Percentiles rank a stretch among this genome's conserved stretches.
Conservation (phyloP, 2,329 filamentous ascomycete genomes). For the Beauveria pseudobassiana region DNA sequence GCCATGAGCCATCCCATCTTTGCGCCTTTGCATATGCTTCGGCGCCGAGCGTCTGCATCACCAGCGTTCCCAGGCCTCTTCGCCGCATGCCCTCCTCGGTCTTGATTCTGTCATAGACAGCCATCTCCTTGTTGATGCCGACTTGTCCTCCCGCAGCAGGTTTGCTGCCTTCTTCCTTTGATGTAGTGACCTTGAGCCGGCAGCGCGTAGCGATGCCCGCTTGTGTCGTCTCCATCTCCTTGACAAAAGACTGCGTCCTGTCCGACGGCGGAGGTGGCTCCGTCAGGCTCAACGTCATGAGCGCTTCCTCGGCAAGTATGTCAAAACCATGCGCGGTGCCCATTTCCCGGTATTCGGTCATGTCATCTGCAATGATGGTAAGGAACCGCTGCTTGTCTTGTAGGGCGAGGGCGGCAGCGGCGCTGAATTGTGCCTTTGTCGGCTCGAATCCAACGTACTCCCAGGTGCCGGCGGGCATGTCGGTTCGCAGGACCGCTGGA, state of each 20-base stretch:
- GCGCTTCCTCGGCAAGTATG: conserved; percentile 4
- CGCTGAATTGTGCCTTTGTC: background rate
- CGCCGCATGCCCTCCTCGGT: conserved; percentile 8
- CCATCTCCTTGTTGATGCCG: background rate
- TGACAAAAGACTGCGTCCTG: background rate
- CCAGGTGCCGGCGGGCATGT: conserved; percentile 1
- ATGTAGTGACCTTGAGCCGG: background rate
- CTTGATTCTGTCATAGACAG: conserved; percentile 6
- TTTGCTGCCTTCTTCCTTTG: background rate
- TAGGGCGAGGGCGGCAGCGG: background rate
- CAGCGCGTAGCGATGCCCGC: background rate
- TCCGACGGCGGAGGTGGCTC: background rate
- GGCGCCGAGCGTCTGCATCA: background rate
- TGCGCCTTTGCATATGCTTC: background rate
- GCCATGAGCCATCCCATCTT: conserved; percentile 7
- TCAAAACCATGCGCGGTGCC: background rate
- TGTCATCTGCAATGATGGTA: conserved; percentile 5
- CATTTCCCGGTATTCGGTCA: background rate
- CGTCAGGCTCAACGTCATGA: background rate
- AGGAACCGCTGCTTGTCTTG: background rate
- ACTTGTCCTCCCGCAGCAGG: background rate
- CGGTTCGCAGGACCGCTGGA: conserved; percentile 1
- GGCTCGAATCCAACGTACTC: conserved; percentile 8
- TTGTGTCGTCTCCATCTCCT: background rate
- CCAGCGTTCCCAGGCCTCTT: background rate